These are phyloP conservation scores for Verticillium zaregamsianum DNA, from an alignment of 2,329 filamentous ascomycete genomes.

Conservation along the genomic window DNA sequence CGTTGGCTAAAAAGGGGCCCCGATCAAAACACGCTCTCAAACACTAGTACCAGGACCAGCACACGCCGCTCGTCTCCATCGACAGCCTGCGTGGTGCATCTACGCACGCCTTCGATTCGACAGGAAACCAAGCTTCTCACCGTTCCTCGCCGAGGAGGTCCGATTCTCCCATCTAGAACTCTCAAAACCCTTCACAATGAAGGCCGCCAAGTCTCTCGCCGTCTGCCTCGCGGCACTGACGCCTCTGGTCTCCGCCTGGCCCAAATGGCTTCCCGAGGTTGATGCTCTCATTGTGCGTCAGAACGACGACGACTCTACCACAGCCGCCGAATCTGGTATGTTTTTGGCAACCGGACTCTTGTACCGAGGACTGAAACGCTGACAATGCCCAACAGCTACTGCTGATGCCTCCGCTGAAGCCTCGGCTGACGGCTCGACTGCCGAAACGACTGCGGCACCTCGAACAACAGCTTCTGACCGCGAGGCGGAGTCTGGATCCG, in stretches of 20 bases:
- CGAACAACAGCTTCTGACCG: neutral
- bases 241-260: slow-evolving; percentile 51
- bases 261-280: slow-evolving; percentile 48
- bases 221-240: slow-evolving; percentile 13
- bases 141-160: neutral
- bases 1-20: neutral
- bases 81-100: neutral
- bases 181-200: slow-evolving; percentile 5
- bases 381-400: slow-evolving; percentile 1
- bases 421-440: slow-evolving; percentile 5
- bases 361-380: neutral
- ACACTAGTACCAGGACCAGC: neutral
- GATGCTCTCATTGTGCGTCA: slow-evolving; percentile 50
- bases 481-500: slow-evolving; percentile 11
- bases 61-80: neutral
- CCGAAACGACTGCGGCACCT: slow-evolving; percentile 12
- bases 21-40: neutral
- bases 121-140: neutral
- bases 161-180: neutral
- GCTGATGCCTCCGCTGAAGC: neutral
- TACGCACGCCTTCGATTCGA: neutral
- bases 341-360: neutral
- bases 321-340: neutral
- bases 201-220: slow-evolving; percentile 15
- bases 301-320: slow-evolving; percentile 24